Base-by-base conservation (phyloP, 2,329 filamentous ascomycete genomes). In the Aspergillus fumigatus region DNA sequence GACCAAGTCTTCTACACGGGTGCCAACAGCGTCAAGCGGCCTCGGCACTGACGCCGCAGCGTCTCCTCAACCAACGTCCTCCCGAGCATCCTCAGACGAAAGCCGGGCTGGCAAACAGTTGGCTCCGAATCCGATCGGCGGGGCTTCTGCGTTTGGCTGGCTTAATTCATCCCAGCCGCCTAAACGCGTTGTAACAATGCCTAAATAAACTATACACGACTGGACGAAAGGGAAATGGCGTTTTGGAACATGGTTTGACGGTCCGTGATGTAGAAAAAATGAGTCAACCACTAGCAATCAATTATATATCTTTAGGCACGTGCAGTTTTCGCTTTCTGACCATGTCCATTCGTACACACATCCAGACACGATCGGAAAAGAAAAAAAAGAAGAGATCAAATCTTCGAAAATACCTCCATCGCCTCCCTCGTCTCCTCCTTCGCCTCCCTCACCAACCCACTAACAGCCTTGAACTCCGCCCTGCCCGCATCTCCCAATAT, bases 101-200 rank as follows among this genome's bases (percentile, higher is more conserved):
- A 56, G 66, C 14, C 65, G 69, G 29, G 54, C 71, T 21, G 68
- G 65, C 48, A 81, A 82, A 64, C 77, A 84, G 17, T 82, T 85
- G 55, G 81, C 85, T 6, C 80, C 85, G 32, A 97, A 97, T 68
- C 93, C 94, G 0, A 84, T 96, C 19, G 93, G 93, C 8, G 90
- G 90, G n/a, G 93, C 89, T 14, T 94, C 90, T 57, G 93, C 93
- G 2, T 97, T 97, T 77, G 88, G 89, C 11, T 97, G 92, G 92
- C 87, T 97, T 79, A 93, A 89, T 61, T 64, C 73, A 21, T 64
- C 65, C 11, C 66, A 71, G 51, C 64, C 66, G 48, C 55, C 50
- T n/a, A 59, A 52, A 6, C 57, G 59, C 23, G 47, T 55, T 35
- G 51, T 53, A 25, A 59, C 55, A 54, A 61, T 56, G 47, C 54